Base-by-base conservation (phyloP, 2,329 filamentous ascomycete genomes). In the Rhynchosporium graminicola region DNA sequence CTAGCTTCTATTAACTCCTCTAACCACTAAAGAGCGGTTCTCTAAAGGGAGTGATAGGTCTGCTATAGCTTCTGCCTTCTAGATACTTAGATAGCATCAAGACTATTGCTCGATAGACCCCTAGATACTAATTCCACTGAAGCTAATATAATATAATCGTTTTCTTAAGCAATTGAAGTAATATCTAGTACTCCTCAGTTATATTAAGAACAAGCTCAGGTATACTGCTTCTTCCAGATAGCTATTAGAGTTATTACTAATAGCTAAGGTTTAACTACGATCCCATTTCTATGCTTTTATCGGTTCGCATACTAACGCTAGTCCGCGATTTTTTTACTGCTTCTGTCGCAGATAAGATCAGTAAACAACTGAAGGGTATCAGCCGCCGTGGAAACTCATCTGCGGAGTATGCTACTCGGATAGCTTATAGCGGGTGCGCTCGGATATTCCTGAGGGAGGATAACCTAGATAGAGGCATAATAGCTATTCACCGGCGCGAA, bases 251-350 rank as follows among this genome's bases (percentile, higher is more conserved):
- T 56, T 55, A 48, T 59, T 31, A 54, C 61, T 63, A 42, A 59
- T 40, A 59, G 47, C 59, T 48, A 59, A 63, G 48, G 40, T 63
- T 63, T 40, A 56, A 63, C 50, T 55, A 63, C 57, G 60, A 59
- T 59, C 57, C 61, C 48, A 56, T 33, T 28, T 56, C 56, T 26
- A 60, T 54, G 36, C 38, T 60, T 46, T 47, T 57, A n/a, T 57
- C 55, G 43, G 26, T 57, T 45, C 55, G 55, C 26, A 57, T 47
- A 40, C 55, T 40, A 33, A 45, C 42, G 15, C 38, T 40, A 26
- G 43, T 47, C 55, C 55, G 47, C 55, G 55, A 57, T 45, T 47
- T 45, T 26, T 57, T 57, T 45, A 57, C 43, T 42, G 55, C 40
- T n/a, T 33, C 26, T 47, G n/a, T 57, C 43, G 43, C 43, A 57